Percentiles rank a stretch among this genome's conserved stretches.
Conservation (phyloP, 1,284 basidiomycete genomes). For the Irpex sp. region DNA sequence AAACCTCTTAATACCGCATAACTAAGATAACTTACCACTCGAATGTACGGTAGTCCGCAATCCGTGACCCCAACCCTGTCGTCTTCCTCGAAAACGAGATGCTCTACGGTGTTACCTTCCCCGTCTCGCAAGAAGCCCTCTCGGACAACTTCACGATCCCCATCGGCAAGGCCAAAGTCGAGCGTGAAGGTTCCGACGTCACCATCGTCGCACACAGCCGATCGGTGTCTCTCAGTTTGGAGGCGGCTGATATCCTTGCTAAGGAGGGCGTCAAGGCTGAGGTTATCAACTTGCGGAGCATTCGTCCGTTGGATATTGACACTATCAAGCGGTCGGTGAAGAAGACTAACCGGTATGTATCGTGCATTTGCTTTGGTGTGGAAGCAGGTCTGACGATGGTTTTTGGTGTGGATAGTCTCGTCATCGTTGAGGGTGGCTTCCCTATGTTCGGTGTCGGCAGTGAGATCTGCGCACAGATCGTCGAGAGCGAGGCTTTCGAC, state of each 20-base stretch:
- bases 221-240: conserved; percentile 90
- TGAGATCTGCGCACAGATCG: conserved; percentile 95
- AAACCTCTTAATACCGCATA: too few relatives aligned
- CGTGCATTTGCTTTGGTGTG: conserved; percentile 6
- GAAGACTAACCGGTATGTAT: conserved; percentile 88
- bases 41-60: conserved; percentile 66
- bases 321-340: conserved; percentile 95
- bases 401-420: conserved; percentile 46
- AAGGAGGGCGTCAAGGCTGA: conserved; percentile 98
- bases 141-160: conserved; percentile 94
- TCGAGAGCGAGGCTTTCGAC: conserved; percentile 95
- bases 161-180: conserved; percentile 97
- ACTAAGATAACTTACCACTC: background rate
- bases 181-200: conserved; percentile 89
- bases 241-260: conserved; percentile 89
- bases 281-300: conserved; percentile 95
- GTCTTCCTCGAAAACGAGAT: conserved; percentile 99
- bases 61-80: conserved; percentile 97
- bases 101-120: conserved; percentile 96
- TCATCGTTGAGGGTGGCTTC: conserved; percentile 98
- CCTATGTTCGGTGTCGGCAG: conserved; percentile 97
- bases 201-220: conserved; percentile 97
- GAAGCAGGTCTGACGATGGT: background rate
- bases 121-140: conserved; percentile 92
- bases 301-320: conserved; percentile 95